Base-by-base conservation (phyloP, 371 early-diverging fungal genomes). In the Mucor ambiguus region DNA sequence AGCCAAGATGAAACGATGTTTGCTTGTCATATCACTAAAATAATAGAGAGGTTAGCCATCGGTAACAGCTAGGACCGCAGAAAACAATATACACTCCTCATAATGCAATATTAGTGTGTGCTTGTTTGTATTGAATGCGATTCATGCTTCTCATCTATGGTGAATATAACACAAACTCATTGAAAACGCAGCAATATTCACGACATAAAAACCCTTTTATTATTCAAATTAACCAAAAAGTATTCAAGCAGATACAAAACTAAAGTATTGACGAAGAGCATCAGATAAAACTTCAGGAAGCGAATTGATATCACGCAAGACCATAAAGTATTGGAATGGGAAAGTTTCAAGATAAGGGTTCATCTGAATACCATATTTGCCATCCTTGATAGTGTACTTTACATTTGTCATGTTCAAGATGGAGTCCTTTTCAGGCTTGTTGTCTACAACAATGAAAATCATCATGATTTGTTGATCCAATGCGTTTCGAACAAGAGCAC, bases 261-360 rank as follows among this genome's bases (percentile, higher is more conserved):
- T 85, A 69, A 97, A 97, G 82, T 93, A 98, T 82, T 98, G 98
- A 29, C 98, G 83, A 29, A 98, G 85, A 24, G 96, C 93, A 76
- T 97, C 97, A 12, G 96, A 85, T 52, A 98, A 80, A 1, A 95
- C 95, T 55, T 89, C 89, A 0, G 99, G 97, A 48, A 98, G 82
- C 24, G 88, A 83, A 66, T 93, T 87, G 70, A 98, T 91, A 72
- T 96, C 91, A 68, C 92, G 89, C 61, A 98, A 77, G 26, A 97
- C 90, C 66, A 98, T 90, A 74, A 95, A 98, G 82, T 94, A 97
- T 67, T 96, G 93, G 85, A 98, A 98, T 54, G 99, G 98, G 92
- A 98, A 98, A 8, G 94, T 94, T 68, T 97, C 96, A 67, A 99
- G 89, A 78, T 98, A 99, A 48, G 88, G 84, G n/a, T 82, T 85